Percentiles rank a stretch among this genome's conserved stretches.
Conservation (phyloP, 208 protist genomes). For the Borovskyia barvae region DNA sequence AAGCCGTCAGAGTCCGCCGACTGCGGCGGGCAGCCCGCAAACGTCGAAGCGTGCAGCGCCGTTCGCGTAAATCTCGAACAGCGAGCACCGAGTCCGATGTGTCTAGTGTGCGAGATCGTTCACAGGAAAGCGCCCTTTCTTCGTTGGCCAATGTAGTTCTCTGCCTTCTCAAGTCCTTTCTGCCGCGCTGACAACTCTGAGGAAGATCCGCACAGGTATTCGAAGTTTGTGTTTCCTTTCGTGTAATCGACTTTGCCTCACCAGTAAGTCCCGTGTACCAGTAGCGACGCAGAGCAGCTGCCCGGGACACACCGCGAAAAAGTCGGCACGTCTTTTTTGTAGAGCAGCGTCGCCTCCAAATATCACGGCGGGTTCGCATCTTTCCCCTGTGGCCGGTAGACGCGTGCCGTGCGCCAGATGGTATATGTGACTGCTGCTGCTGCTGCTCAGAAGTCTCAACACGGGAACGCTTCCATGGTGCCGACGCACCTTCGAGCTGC, state of each 20-base stretch:
- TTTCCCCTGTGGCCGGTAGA: too few relatives aligned
- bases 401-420: too few relatives aligned
- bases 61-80: background rate
- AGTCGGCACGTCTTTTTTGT: slow-evolving; percentile 12
- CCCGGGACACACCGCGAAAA: slow-evolving; percentile 11
- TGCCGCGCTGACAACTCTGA: too few relatives aligned
- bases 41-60: slow-evolving; percentile 4
- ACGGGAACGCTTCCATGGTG: background rate
- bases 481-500: background rate
- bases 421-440: too few relatives aligned
- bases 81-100: background rate
- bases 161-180: background rate
- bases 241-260: too few relatives aligned
- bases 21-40: slow-evolving; percentile 6
- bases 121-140: background rate
- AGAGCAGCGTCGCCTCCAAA: slow-evolving; percentile 21
- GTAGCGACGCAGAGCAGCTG: slow-evolving; percentile 15
- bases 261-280: slow-evolving; percentile 25
- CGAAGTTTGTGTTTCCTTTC: too few relatives aligned
- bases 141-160: background rate
- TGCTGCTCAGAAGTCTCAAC: too few relatives aligned
- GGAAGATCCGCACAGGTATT: too few relatives aligned
- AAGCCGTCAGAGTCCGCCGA: too few relatives aligned
- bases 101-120: background rate
- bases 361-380: background rate